Evolutionary conservation across 805 yeast genomes (phyloP), one percentile per base, ranked within the genome.

Genomic region (Candida tallmaniae): DNA sequence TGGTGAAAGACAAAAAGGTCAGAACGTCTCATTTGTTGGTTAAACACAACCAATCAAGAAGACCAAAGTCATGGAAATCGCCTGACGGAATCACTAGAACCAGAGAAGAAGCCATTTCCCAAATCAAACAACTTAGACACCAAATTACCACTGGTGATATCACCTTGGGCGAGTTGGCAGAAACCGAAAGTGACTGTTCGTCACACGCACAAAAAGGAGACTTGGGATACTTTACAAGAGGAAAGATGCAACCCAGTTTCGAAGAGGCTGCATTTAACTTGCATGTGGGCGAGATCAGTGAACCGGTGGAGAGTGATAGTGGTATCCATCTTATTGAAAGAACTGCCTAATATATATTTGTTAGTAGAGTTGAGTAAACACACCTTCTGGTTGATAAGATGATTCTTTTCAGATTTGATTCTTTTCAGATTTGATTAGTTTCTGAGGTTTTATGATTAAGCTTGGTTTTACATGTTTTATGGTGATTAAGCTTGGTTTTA

Each of bases 191-290:
- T 42, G 98, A 90, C 55, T 88, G 97, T 58, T 75, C 84, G 12
- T 82, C 94, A 8, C 94, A 83, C 50, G 67, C 82, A 30, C 79
- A 84, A 51, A 87, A 88, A 14, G 98, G 98, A 29, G 98, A 93
- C 56, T 68, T 93, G 48, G 97, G 98, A 0, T 78, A 64, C 52
- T 93, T 93, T 53, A 86, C 83, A 16, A 78, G 72, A 41, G 96
- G 96, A 25, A 88, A 82, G 48, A 93, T 93, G 98, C 97, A 93
- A 59, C 96, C 96, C 23, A 64, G 82, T 39, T 93, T 93, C 52
- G 98, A 93, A 59, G 79, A 79, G 40, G 95, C 93, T 2, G 80
- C 96, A 2, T 90, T 83, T 56, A 79, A 62, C 4, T 65, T 93
- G 45, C 76, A 84, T 44, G 80, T 87, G 14, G 96, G 96, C 14